Percentiles rank a stretch among this genome's conserved stretches.
Evolutionary conservation across 345 rosid species (phyloP).

Genomic region (Dimocarpus longan): DNA sequence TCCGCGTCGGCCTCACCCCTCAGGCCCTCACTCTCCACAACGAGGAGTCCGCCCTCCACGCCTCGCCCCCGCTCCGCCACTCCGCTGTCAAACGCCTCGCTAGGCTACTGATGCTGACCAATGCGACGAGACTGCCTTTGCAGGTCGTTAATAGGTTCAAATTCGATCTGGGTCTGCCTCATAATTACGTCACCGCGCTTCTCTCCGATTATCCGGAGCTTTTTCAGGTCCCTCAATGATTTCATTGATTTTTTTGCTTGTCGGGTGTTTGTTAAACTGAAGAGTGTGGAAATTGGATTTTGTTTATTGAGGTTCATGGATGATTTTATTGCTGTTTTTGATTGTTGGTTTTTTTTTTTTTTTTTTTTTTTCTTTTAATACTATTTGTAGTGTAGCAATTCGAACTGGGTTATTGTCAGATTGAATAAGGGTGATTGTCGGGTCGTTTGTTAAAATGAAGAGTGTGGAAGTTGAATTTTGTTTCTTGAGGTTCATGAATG

Average conservation of each 20-base stretch:
- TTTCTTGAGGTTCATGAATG: too few species aligned
- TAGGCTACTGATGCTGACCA: conserved; percentile 68
- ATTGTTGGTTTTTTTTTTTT: too few species aligned
- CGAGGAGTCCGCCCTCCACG: conserved; percentile 55
- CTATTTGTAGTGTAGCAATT: too few species aligned
- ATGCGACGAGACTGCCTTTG: conserved; percentile 53
- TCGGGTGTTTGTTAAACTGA: neutral
- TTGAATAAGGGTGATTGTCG: too few species aligned
- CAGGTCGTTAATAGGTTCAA: conserved; percentile 52
- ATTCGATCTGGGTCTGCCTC: conserved; percentile 80
- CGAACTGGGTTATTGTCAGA: too few species aligned
- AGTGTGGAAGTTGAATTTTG: too few species aligned
- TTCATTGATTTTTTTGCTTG: neutral
- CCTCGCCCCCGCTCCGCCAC: conserved; percentile 32
- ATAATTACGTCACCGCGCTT: conserved; percentile 53
- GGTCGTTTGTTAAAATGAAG: too few species aligned
- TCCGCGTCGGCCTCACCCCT: conserved; percentile 67
- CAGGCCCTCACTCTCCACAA: conserved; percentile 48
- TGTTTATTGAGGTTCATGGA: too few species aligned
- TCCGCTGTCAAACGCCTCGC: conserved; percentile 48
- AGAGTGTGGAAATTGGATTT: neutral
- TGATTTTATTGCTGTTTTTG: too few species aligned
- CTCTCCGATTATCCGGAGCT: conserved; percentile 72
- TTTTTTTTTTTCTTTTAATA: too few species aligned
- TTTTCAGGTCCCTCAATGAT: conserved; percentile 34